Conservation (phyloP, 208 protist species). For the Trypanosoma cruzi region DNA sequence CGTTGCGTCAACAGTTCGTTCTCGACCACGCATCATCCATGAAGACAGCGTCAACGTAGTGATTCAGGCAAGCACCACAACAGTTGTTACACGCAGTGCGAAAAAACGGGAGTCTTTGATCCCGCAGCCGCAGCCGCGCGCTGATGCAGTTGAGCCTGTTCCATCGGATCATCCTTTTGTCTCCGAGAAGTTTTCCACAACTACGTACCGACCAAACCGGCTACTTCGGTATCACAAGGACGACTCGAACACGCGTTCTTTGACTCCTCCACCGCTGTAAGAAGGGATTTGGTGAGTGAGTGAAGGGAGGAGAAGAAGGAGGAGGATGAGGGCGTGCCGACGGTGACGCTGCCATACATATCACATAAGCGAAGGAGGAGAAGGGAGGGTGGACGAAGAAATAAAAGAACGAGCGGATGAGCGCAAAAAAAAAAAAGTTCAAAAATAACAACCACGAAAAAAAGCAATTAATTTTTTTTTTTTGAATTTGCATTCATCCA, state of each 20-base stretch:
- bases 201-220: conserved; percentile 40
- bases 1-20: conserved; percentile 38
- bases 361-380: no score
- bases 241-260: neutral
- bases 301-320: no score
- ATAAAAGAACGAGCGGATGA: no score
- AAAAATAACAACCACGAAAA: no score
- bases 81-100: conserved; percentile 42
- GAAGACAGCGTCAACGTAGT: conserved; percentile 34
- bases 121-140: conserved; percentile 19
- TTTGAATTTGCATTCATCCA: neutral
- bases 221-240: conserved; percentile 25
- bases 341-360: no score
- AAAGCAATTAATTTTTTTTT: neutral
- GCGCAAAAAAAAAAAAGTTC: neutral
- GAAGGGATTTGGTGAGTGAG: no score
- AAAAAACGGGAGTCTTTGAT: conserved; percentile 27
- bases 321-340: no score
- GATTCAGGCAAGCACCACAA: conserved; percentile 71
- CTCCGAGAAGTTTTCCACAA: conserved; percentile 35
- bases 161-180: conserved; percentile 29
- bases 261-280: neutral
- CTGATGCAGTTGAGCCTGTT: conserved; percentile 14
- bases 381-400: neutral
- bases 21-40: conserved; percentile 56